phyloP scores from a whole-genome alignment of 345 rosid species.

The Excoecaria cochinchinensis region DNA sequence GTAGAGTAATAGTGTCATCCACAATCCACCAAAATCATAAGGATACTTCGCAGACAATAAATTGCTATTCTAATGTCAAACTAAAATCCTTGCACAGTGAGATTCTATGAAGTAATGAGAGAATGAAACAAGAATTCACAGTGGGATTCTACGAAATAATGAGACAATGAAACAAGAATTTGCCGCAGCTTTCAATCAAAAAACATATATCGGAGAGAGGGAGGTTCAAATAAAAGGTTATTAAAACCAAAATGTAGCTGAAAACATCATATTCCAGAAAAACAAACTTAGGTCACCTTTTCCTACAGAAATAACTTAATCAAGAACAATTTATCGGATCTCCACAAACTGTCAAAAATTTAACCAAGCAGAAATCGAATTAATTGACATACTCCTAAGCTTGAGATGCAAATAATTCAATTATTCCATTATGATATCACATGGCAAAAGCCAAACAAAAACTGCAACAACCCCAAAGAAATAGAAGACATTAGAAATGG shows the following conservation, averaged over 20 bases:
- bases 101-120: neutral
- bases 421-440: neutral
- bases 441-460: neutral
- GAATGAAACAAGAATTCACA: neutral
- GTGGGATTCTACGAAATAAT: neutral
- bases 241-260: no score
- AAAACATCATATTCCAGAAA: no score
- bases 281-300: no score
- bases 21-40: no score
- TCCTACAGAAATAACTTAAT: no score
- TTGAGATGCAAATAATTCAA: conserved; percentile 1
- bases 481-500: neutral
- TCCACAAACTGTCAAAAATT: neutral
- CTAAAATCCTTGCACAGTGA: neutral
- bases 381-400: neutral
- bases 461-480: neutral
- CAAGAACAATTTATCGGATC: neutral
- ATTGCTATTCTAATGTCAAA: neutral
- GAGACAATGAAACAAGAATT: neutral
- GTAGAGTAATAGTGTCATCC: no score
- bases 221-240: neutral
- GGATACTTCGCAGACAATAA: no score
- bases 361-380: neutral
- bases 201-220: neutral
- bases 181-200: neutral